These are phyloP conservation scores for Hebeloma cylindrosporum DNA, from an alignment of 768 basidiomycete species.

Conservation along the genomic window DNA sequence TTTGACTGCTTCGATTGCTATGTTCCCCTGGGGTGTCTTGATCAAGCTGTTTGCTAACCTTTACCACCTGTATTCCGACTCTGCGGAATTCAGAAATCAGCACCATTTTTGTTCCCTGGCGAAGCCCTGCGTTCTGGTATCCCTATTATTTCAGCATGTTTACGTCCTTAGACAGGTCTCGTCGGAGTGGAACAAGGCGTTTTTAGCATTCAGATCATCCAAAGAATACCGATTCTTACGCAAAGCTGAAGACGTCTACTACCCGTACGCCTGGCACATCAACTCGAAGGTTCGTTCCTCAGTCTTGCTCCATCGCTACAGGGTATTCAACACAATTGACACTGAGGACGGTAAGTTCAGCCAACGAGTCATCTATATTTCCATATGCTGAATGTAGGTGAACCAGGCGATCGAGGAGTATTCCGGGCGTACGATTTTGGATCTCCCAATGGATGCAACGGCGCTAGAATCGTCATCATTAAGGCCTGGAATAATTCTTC, in stretches of 20 bases:
- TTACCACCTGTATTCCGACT: neutral
- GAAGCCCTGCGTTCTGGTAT: constrained; percentile 3
- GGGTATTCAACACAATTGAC: constrained; percentile 27
- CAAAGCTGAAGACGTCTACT: constrained; percentile 12
- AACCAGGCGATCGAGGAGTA: constrained; percentile 26
- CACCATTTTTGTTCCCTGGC: constrained; percentile 16
- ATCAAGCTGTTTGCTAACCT: neutral
- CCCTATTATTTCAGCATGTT: neutral
- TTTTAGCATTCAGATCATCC: neutral
- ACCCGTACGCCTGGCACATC: constrained; percentile 33
- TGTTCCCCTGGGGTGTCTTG: neutral
- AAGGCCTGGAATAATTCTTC: constrained; percentile 27
- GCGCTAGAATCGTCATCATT: constrained; percentile 23
- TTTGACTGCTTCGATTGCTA: too few relatives aligned
- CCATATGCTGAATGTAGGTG: neutral
- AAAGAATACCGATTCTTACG: neutral
- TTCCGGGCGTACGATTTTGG: constrained; percentile 31
- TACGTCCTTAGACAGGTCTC: constrained; percentile 2
- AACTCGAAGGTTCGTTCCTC: constrained; percentile 28
- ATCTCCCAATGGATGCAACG: constrained; percentile 22
- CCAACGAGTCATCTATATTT: neutral
- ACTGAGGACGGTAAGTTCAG: constrained; percentile 26
- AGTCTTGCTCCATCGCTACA: constrained; percentile 24
- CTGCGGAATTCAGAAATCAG: neutral
- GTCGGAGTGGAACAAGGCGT: neutral